Evolutionary conservation across 495 filamentous ascomycete genomes (phyloP).

Genomic region (Peziza echinospora): DNA sequence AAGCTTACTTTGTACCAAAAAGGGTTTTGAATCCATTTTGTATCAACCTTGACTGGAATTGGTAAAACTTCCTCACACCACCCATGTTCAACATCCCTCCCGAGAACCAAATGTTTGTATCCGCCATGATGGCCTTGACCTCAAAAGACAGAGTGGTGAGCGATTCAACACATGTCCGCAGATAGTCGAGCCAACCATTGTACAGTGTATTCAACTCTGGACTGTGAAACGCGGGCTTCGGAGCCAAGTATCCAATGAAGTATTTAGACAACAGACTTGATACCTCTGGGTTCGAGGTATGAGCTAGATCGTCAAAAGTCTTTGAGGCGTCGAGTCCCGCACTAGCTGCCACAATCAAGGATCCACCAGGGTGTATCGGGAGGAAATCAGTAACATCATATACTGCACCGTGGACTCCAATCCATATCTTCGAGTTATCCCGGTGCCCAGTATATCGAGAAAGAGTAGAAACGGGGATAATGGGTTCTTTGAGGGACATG

Average conservation of each 20-base stretch:
- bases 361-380: constrained; percentile 30
- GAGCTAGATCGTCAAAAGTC: constrained; percentile 30
- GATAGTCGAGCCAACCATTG: constrained; percentile 27
- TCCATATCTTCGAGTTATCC: constrained; percentile 29
- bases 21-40: constrained; percentile 29
- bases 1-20: constrained; percentile 21
- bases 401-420: constrained; percentile 28
- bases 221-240: constrained; percentile 26
- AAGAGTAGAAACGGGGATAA: constrained; percentile 28
- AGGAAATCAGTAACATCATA: constrained; percentile 31
- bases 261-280: constrained; percentile 29
- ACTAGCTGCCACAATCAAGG: constrained; percentile 30
- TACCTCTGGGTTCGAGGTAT: constrained; percentile 31
- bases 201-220: constrained; percentile 24
- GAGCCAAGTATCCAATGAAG: constrained; percentile 28
- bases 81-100: constrained; percentile 26
- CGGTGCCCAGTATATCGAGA: constrained; percentile 28
- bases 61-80: constrained; percentile 29
- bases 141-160: constrained; percentile 29
- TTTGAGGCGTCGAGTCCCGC: constrained; percentile 30
- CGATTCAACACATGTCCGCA: constrained; percentile 27
- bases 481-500: constrained; percentile 27
- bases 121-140: constrained; percentile 28
- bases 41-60: constrained; percentile 30
- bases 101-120: constrained; percentile 26